phyloP scores from a whole-genome alignment of 192 early-diverging fungal species.

The Podila epicladia region DNA sequence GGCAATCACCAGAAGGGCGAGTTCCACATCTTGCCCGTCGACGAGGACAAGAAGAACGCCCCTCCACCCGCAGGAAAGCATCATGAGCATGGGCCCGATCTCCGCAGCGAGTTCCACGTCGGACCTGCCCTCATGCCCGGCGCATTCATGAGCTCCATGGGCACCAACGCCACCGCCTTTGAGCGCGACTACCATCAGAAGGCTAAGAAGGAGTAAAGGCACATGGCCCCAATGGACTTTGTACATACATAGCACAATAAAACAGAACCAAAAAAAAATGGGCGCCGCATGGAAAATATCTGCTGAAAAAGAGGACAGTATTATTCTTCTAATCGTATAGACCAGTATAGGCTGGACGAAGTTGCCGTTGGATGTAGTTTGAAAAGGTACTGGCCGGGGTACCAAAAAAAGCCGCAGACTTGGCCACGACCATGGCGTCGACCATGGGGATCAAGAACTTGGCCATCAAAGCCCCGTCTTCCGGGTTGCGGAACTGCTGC shows the following conservation, averaged over 20 bases:
- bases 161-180: constrained; percentile 36
- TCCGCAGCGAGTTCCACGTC: constrained; percentile 24
- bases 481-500: constrained; percentile 32
- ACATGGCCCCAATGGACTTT: background rate
- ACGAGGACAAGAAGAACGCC: constrained; percentile 44
- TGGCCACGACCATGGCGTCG: constrained; percentile 62
- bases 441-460: constrained; percentile 62
- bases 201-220: constrained; percentile 16
- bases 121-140: constrained; percentile 43
- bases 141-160: constrained; percentile 42
- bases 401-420: constrained; percentile 59
- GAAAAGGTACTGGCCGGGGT: constrained; percentile 63
- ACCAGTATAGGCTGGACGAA: constrained; percentile 46
- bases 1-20: constrained; percentile 37
- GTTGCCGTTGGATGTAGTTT: constrained; percentile 42
- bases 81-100: constrained; percentile 5
- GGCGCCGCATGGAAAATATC: too few relatives aligned
- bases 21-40: constrained; percentile 46
- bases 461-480: constrained; percentile 39
- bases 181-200: constrained; percentile 18
- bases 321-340: constrained; percentile 30
- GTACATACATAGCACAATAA: too few relatives aligned
- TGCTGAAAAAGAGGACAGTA: background rate
- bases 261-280: too few relatives aligned
- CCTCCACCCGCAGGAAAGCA: constrained; percentile 37